Evolutionary conservation across 495 filamentous ascomycete species (phyloP), one percentile per base, ranked within the genome.

Genomic region (Aspergillus sclerotioniger): DNA sequence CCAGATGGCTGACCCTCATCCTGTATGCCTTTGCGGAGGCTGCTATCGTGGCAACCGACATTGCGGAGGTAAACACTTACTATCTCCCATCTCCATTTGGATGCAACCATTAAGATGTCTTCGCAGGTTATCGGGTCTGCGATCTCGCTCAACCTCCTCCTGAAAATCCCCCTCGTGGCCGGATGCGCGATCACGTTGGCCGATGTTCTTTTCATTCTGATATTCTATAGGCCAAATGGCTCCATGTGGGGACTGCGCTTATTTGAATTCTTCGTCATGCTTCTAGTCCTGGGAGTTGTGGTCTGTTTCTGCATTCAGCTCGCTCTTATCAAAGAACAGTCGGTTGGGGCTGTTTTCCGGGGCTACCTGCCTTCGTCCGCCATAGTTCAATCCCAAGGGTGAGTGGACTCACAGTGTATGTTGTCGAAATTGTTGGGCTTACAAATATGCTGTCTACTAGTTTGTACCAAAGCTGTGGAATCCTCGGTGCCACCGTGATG

Each of bases 401-500:
- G 71, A 63, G 77, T 48, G 28, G 32, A 9, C 3, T 12, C 13
- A 25, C 20, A 16, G 32, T 20, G 15, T 21, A 46, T 9, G 10
- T 28, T 7, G 12, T 25, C 25, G 15, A 12, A 19, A 13, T 9
- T 2, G 45, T 3, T 17, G 8, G 44, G 63, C 55, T 66, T 43
- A 60, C 29, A 57, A 6, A 55, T 13, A 44, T 32, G n/a, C 44
- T 58, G 67, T 17, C 56, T 59, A 9, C 31, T 61, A 90, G 90
- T 29, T 71, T 96, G 13, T 96, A 93, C 73, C 90, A 94, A 71
- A 88, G 90, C 53, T 96, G 92, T 66, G 92, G 91, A 56, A 96
- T 96, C 61, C 81, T 96, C 10, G 92, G 92, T 20, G 92, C 92
- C 15, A 96, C 92, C 3, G 91, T 96, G 20, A 96, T 96, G 92